Evolutionary conservation across 106 monocot genomes (phyloP), one percentile per base, ranked within the genome.

Genomic region (Agapanthus africanus): DNA sequence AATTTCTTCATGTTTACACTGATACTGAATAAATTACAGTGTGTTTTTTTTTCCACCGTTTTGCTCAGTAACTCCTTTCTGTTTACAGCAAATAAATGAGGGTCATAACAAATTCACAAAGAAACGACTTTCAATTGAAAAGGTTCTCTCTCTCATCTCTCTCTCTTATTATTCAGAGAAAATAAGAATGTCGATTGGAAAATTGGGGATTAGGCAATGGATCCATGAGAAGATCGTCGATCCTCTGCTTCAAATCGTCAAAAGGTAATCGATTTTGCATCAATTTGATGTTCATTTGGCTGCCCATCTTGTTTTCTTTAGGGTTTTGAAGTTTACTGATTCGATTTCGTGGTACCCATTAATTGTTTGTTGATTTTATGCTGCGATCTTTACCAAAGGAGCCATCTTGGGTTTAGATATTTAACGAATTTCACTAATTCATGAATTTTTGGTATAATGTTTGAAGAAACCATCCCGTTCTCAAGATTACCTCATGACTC

Each of bases 221-320:
- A 10, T 57, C 56, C 11, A 57, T 2, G 30, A 15, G 2, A 57
- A 57, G 56, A 30, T 57, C 15, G 56, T 57, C 11, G 56, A 57
- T 57, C 56, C 56, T 30, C 30, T 57, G 2, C 56, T 57, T 57
- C 56, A 57, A 30, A 57, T 57, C 31, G 30, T 57, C 30, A 57
- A 57, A 11, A 57, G 56, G 56, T 57, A 57, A 2, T 57, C 15
- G 14, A 27, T 11, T 54, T 30, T 57, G 30, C 13, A 11, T 57
- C 56, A 7, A 28, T 30, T 31, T 30, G 27, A 9, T 31, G 56
- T 31, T 18, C 8, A 57, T 57, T 57, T 30, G 56, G 31, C 31
- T 57, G 56, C 56, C 30, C 56, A 30, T 28, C 27, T 27, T 57
- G 31, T 11, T 57, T 57, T 57, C 19, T 57, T n/a, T n/a, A n/a